These are phyloP conservation scores for Sporothrix curviconia DNA, from an alignment of 2,329 filamentous ascomycete species.

Conservation along the genomic window DNA sequence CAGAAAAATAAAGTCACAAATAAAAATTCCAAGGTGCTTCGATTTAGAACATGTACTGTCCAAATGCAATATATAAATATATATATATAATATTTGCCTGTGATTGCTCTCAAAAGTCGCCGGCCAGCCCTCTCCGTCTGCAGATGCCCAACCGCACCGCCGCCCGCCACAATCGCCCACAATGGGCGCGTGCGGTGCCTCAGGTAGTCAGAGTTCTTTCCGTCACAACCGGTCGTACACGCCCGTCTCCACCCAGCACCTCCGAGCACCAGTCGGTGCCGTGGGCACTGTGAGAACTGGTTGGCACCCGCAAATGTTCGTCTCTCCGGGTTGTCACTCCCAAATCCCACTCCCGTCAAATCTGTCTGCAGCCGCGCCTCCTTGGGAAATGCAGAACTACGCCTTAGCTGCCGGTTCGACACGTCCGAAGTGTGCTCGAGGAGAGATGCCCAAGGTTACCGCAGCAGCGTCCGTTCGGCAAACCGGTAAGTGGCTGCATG, in stretches of 20 bases:
- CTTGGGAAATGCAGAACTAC: slow-evolving; percentile 9
- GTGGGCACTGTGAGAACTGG: slow-evolving; percentile 56
- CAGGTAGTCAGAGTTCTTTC: slow-evolving; percentile 15
- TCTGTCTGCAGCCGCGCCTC: slow-evolving; percentile 57
- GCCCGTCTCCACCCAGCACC: slow-evolving; percentile 29
- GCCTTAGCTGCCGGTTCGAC: slow-evolving; percentile 1
- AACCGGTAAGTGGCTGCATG: slow-evolving; percentile 70
- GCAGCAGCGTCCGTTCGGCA: slow-evolving; percentile 66
- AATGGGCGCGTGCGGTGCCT: slow-evolving; percentile 23
- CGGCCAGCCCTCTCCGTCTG: slow-evolving; percentile 24
- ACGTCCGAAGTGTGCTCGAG: slow-evolving; percentile 28
- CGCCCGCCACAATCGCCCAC: slow-evolving; percentile 24
- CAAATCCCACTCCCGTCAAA: slow-evolving; percentile 97
- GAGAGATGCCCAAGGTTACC: slow-evolving; percentile 48
- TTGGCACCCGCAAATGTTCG: slow-evolving; percentile 87
- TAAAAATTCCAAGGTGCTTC: too few species aligned
- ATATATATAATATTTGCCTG: too few species aligned
- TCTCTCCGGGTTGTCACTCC: slow-evolving; percentile 83
- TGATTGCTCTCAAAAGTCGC: background rate
- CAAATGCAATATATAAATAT: too few species aligned
- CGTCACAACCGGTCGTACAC: slow-evolving; percentile 24
- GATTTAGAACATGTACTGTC: too few species aligned
- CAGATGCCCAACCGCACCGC: slow-evolving; percentile 28
- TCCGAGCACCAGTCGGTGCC: slow-evolving; percentile 42
- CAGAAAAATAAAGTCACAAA: too few species aligned